phyloP scores from a whole-genome alignment of 2,329 filamentous ascomycete species.

The Cytospora mali region DNA sequence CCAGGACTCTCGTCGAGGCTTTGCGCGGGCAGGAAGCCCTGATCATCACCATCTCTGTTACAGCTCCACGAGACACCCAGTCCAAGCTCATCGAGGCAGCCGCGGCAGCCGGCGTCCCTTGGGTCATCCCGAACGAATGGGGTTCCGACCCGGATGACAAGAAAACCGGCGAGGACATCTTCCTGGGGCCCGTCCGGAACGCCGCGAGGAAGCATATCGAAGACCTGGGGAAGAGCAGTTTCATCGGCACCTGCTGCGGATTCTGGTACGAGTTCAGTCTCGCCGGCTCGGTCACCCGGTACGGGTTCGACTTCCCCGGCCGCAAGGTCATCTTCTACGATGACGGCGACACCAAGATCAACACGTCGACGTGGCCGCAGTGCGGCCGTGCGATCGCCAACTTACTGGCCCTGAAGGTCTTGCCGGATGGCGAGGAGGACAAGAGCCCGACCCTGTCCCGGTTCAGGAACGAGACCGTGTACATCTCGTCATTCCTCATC shows the following conservation, averaged over 20 bases:
- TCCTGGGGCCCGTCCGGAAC: slow-evolving; percentile 30
- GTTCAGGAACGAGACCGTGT: slow-evolving; percentile 53
- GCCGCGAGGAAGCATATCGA: slow-evolving; percentile 35
- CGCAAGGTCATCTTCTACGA: slow-evolving; percentile 50
- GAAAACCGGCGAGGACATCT: slow-evolving; percentile 41
- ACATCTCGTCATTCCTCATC: slow-evolving; percentile 57
- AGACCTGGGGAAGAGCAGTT: slow-evolving; percentile 45
- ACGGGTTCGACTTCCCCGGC: slow-evolving; percentile 53
- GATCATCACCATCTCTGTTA: slow-evolving; percentile 30
- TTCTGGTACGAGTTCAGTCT: slow-evolving; percentile 58
- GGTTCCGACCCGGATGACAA: slow-evolving; percentile 43
- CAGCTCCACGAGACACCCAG: slow-evolving; percentile 24
- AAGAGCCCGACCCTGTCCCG: slow-evolving; percentile 42
- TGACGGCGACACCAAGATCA: slow-evolving; percentile 57
- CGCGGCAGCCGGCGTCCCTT: slow-evolving; percentile 55
- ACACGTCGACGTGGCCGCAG: slow-evolving; percentile 60
- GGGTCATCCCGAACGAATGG: slow-evolving; percentile 57
- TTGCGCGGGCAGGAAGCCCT: slow-evolving; percentile 31
- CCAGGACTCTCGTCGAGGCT: slow-evolving; percentile 29
- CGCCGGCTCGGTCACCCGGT: slow-evolving; percentile 36
- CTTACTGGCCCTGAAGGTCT: slow-evolving; percentile 46
- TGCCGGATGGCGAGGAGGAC: slow-evolving; percentile 44
- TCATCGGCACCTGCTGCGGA: slow-evolving; percentile 47
- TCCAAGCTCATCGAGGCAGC: slow-evolving; percentile 55
- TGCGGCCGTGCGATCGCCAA: slow-evolving; percentile 54